Evolutionary conservation across 2,329 filamentous ascomycete genomes (phyloP).

Genomic region (Calonectria crousiana): DNA sequence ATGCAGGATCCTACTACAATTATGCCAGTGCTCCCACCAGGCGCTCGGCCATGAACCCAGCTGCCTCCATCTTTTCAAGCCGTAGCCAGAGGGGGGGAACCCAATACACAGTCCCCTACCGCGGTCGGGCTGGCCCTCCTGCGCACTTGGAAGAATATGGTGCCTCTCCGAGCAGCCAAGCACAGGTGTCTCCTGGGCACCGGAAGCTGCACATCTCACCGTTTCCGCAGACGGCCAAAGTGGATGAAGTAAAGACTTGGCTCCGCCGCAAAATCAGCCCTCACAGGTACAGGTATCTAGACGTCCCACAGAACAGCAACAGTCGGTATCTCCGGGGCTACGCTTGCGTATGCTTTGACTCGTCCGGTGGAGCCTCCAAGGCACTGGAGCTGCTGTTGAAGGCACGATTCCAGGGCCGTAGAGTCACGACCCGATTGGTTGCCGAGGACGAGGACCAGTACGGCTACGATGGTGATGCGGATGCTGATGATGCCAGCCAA

Average conservation of each 20-base stretch:
- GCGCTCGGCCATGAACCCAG: not conserved
- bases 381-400: slow-evolving; percentile 43
- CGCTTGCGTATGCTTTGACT: slow-evolving; percentile 42
- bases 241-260: slow-evolving; percentile 45
- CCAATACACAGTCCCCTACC: slow-evolving; percentile 35
- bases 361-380: slow-evolving; percentile 33
- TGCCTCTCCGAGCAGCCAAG: not conserved
- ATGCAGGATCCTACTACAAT: slow-evolving; percentile 23
- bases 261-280: slow-evolving; percentile 41
- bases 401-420: slow-evolving; percentile 41
- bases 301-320: slow-evolving; percentile 40
- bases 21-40: slow-evolving; percentile 7
- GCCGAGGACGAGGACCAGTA: slow-evolving; percentile 30
- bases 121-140: slow-evolving; percentile 16
- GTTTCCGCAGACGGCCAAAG: slow-evolving; percentile 38
- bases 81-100: slow-evolving; percentile 27
- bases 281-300: slow-evolving; percentile 38
- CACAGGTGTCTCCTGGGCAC: slow-evolving; percentile 28
- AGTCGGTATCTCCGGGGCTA: slow-evolving; percentile 43
- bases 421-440: slow-evolving; percentile 39
- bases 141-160: slow-evolving; percentile 17
- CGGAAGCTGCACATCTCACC: slow-evolving; percentile 43
- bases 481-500: slow-evolving; percentile 6
- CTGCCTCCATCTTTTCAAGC: slow-evolving; percentile 22
- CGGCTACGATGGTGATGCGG: slow-evolving; percentile 17